Conservation (phyloP, 768 basidiomycete species). For the Pleurotus salmoneostramineus region DNA sequence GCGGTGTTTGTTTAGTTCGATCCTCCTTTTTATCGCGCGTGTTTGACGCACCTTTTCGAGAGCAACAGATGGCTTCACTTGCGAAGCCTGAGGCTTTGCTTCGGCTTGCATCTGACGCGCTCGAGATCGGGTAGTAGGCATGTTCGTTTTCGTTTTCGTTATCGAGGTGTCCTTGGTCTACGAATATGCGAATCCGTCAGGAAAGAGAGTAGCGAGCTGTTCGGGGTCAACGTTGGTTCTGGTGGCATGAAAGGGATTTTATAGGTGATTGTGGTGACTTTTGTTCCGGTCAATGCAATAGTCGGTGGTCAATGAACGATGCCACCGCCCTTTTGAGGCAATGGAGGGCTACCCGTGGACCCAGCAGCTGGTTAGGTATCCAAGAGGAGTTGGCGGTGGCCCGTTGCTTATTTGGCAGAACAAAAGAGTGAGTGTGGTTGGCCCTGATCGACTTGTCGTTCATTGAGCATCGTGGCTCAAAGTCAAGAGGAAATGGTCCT, state of each 20-base stretch:
- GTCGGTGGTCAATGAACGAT: background rate
- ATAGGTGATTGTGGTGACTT: background rate
- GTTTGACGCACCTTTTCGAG: background rate
- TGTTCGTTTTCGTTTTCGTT: too few species aligned
- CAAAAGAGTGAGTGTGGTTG: background rate
- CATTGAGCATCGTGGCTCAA: too few species aligned
- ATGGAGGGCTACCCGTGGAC: background rate
- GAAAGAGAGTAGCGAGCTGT: background rate
- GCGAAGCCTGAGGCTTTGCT: background rate
- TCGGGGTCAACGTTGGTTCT: background rate
- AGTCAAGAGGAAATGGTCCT: background rate
- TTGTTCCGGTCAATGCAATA: constrained; percentile 5
- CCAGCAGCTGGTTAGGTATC: background rate
- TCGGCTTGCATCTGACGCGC: background rate
- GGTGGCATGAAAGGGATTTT: background rate
- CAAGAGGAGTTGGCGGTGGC: background rate
- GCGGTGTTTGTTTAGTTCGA: background rate
- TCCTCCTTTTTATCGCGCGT: background rate
- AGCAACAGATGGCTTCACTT: background rate
- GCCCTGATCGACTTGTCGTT: background rate
- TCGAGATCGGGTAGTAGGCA: background rate
- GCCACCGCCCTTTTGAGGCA: constrained; percentile 1
- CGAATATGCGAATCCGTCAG: background rate
- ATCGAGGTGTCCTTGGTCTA: background rate
- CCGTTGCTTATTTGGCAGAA: background rate